Evolutionary conservation across 2,329 filamentous ascomycete genomes (phyloP).

Genomic region (Colletotrichum sp.): DNA sequence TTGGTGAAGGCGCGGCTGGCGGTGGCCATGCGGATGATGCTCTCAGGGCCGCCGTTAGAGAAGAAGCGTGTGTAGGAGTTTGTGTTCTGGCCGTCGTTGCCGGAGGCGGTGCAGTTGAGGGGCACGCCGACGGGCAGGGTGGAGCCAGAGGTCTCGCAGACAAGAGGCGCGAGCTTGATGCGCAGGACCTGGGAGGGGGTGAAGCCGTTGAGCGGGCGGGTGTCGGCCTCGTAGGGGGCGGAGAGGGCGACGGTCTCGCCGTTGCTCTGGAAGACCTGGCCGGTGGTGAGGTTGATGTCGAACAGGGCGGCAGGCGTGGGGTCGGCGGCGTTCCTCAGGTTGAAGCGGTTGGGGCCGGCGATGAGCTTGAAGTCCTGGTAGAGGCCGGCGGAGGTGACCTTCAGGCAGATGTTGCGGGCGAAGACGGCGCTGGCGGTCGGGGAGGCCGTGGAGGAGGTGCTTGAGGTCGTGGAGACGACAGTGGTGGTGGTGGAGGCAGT

Average conservation of each 20-base stretch:
- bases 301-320: neutral
- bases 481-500: neutral
- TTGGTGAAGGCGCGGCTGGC: neutral
- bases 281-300: slow-evolving; percentile 14
- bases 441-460: neutral
- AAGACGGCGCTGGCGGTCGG: neutral
- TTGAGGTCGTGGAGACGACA: neutral
- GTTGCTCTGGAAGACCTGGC: slow-evolving; percentile 2
- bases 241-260: neutral
- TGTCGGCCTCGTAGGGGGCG: neutral
- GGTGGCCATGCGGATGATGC: slow-evolving; percentile 3
- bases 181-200: neutral
- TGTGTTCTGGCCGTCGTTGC: slow-evolving; percentile 4
- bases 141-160: neutral
- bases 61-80: slow-evolving; percentile 4
- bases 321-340: neutral
- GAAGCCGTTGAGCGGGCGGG: slow-evolving; percentile 7
- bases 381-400: neutral
- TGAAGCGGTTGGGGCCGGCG: slow-evolving; percentile 5
- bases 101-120: slow-evolving; percentile 5
- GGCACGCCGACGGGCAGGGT: neutral
- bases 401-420: slow-evolving; percentile 14
- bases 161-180: slow-evolving; percentile 7
- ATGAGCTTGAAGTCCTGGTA: neutral
- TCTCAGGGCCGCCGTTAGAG: neutral